phyloP scores from a whole-genome alignment of 306 rosid genomes.

The Trifolium subterraneum region DNA sequence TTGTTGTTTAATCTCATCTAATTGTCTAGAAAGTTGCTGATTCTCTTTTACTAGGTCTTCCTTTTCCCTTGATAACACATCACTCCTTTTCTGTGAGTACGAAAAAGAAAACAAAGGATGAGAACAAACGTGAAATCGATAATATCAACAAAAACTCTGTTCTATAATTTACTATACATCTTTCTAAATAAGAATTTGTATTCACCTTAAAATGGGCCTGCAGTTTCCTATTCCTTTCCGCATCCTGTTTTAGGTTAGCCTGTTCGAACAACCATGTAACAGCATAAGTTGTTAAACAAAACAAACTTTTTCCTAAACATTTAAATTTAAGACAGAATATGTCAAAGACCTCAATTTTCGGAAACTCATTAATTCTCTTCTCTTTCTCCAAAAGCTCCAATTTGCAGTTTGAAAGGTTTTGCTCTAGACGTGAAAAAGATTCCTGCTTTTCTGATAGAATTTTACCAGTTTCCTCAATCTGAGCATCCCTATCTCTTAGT shows the following conservation, averaged over 20 bases:
- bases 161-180: background rate
- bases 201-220: constrained; percentile 63
- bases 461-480: constrained; percentile 61
- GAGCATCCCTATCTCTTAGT: constrained; percentile 69
- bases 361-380: constrained; percentile 63
- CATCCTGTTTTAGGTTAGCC: constrained; percentile 69
- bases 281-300: constrained; percentile 1
- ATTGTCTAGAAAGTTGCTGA: constrained; percentile 75
- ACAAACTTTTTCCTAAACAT: background rate
- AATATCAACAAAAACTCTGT: background rate
- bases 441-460: constrained; percentile 64
- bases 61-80: constrained; percentile 64
- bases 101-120: constrained; percentile 3
- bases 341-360: constrained; percentile 66
- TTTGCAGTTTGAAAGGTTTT: constrained; percentile 69
- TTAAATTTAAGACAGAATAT: constrained; percentile 15
- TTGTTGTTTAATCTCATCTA: constrained; percentile 90
- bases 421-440: constrained; percentile 61
- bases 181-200: constrained; percentile 12
- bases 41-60: constrained; percentile 72
- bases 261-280: constrained; percentile 43
- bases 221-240: constrained; percentile 67
- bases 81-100: constrained; percentile 62
- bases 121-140: constrained; percentile 1
- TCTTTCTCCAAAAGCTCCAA: constrained; percentile 68